Base-by-base conservation (phyloP, 805 yeast species). In the Cyberlindnera euphorbiiphila region DNA sequence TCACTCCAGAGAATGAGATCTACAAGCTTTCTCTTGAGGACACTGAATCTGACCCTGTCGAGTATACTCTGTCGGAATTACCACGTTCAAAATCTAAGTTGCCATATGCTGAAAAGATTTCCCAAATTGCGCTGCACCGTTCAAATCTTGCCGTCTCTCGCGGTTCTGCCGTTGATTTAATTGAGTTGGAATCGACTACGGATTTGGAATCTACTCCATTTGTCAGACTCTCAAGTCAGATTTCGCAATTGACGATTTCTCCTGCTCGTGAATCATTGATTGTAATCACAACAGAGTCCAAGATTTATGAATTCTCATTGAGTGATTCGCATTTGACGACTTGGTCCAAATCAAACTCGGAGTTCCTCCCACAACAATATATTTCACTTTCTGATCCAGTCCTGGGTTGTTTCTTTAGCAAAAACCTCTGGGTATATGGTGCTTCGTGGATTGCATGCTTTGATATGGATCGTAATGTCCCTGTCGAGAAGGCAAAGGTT, bases 401-500 rank as follows among this genome's bases (percentile, higher is more conserved):
- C 38, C 70, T 75, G 42, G 96, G 95, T 12, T 59, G 85, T 10
- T 85, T 84, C 54, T 54, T 58, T 12, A 47, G 61, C 2, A 52
- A 63, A 23, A 68, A 75, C 39, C 64, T 83, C 12, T 91, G 96
- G 96, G 61, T 87, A n/a, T 88, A 85, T 75, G 95, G 96, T 2
- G 70, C 84, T 15, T 74, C 74, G 35, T 91, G 96, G 95, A 48
- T 89, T 12, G 74, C 82, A 4, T 84, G 74, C 57, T 71, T 91
- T 34, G 91, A 91, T 58, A 61, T 85, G 46, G 58, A 70, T 8
- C 56, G 68, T 36, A 75, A 81, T 51, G 59, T 79, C 35, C 82
- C 85, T 11, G 59, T 70, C 36, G 58, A 46, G 25, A 57, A 48
- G 12, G 45, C 55, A 27, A 41, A 42, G 28, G 35, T 20, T 17